Percentiles rank a stretch among this genome's conserved stretches.
Conservation (phyloP, 1,284 basidiomycete genomes). For the Apiotrichum sp. region DNA sequence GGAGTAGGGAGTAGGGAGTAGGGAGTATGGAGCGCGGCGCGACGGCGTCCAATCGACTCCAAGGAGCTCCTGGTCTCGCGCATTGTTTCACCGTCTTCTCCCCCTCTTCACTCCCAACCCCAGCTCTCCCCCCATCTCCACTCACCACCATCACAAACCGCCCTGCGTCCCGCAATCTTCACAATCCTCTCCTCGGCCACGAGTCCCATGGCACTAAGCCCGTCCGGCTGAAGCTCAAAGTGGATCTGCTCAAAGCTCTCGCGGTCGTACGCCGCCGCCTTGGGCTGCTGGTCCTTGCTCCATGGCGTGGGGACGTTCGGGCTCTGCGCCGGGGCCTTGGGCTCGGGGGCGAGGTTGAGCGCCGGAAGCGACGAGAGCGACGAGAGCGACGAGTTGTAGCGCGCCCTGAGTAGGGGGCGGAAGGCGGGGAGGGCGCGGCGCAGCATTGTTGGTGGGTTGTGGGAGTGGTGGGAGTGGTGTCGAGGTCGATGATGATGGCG, state of each 20-base stretch:
- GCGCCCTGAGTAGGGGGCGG: background rate
- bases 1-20: too few relatives aligned
- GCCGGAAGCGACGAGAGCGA: background rate
- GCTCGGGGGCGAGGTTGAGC: slow-evolving; percentile 6
- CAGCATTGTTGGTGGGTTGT: too few relatives aligned
- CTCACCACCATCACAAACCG: slow-evolving; percentile 89
- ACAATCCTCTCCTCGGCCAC: slow-evolving; percentile 79
- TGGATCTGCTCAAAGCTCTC: slow-evolving; percentile 75
- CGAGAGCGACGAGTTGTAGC: background rate
- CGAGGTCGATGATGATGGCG: background rate
- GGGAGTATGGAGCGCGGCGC: too few relatives aligned
- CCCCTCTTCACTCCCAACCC: too few relatives aligned
- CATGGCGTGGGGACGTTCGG: slow-evolving; percentile 71
- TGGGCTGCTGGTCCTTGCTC: slow-evolving; percentile 62
- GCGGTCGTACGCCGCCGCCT: slow-evolving; percentile 34
- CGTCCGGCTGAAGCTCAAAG: slow-evolving; percentile 66
- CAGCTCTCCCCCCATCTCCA: slow-evolving; percentile 4
- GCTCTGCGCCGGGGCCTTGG: slow-evolving; percentile 52
- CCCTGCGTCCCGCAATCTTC: slow-evolving; percentile 71
- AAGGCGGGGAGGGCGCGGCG: background rate
- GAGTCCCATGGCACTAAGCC: slow-evolving; percentile 20
- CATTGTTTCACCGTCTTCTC: too few relatives aligned
- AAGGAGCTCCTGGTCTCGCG: too few relatives aligned
- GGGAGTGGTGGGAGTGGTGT: background rate
- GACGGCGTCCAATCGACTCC: too few relatives aligned